Evolutionary conservation across 1,139 yeast species (phyloP).

Genomic region (Sugiyamaella neomexicana): DNA sequence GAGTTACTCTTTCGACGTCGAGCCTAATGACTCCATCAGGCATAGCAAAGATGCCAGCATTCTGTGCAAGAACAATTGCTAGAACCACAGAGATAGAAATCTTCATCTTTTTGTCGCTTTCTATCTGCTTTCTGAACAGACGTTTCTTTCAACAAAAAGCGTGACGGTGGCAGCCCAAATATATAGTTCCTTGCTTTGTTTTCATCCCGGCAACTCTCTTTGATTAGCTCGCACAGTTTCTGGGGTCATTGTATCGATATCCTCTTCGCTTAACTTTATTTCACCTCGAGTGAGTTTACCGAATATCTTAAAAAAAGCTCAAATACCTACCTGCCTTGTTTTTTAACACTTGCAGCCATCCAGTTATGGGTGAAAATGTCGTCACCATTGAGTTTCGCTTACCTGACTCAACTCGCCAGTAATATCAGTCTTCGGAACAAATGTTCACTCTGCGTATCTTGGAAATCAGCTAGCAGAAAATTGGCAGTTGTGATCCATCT

Average conservation of each 20-base stretch:
- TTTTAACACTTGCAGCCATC: background rate
- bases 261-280: background rate
- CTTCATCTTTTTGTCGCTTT: constrained; percentile 3
- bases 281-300: background rate
- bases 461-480: background rate
- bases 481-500: background rate
- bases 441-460: no score
- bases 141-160: background rate
- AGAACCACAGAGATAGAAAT: background rate
- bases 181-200: background rate
- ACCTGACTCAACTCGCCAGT: background rate
- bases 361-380: background rate
- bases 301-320: no score
- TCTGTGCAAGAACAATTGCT: background rate
- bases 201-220: background rate
- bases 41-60: constrained; percentile 11
- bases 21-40: constrained; percentile 33
- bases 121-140: background rate
- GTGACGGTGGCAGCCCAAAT: background rate
- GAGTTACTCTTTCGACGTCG: constrained; percentile 29
- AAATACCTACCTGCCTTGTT: background rate
- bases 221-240: background rate
- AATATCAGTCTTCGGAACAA: no score
- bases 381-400: background rate
- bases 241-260: background rate